phyloP scores from a whole-genome alignment of 1,284 basidiomycete species.

The Ganoderma resinaceum region DNA sequence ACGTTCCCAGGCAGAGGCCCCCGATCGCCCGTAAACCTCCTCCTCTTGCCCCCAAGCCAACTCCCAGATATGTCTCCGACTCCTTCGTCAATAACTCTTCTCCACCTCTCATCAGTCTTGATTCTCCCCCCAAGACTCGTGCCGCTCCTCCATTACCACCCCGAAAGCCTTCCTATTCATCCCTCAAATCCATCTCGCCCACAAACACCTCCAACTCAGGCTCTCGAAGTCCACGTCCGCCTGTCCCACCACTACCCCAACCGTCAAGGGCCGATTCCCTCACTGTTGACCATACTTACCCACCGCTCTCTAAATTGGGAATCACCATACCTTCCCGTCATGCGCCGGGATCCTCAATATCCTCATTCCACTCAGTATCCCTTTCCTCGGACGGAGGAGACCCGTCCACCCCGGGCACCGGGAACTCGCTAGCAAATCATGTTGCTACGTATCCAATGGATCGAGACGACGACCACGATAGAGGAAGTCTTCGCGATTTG shows the following conservation, averaged over 20 bases:
- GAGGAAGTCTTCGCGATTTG: constrained; percentile 42
- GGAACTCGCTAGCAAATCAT: constrained; percentile 46
- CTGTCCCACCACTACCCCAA: constrained; percentile 9
- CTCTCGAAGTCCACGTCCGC: constrained; percentile 29
- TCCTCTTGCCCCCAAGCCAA: constrained; percentile 25
- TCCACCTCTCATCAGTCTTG: constrained; percentile 63
- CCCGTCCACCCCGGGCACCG: constrained; percentile 45
- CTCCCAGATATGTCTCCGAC: constrained; percentile 34
- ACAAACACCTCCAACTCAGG: constrained; percentile 33
- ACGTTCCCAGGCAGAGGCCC: constrained; percentile 38
- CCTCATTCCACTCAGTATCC: constrained; percentile 83
- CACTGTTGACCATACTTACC: constrained; percentile 64
- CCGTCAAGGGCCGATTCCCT: constrained; percentile 46
- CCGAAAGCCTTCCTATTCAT: constrained; percentile 62
- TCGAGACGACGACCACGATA: constrained; percentile 39
- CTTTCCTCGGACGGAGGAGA: constrained; percentile 73
- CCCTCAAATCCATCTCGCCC: constrained; percentile 54
- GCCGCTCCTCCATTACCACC: constrained; percentile 67
- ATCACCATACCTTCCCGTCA: constrained; percentile 50
- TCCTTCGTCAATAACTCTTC: constrained; percentile 27
- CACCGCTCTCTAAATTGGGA: constrained; percentile 50
- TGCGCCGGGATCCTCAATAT: constrained; percentile 71
- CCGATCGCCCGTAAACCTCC: constrained; percentile 27
- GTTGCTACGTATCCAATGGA: constrained; percentile 59
- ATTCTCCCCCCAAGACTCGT: constrained; percentile 44